A percentile compares a stretch with the other conserved stretches of the same genome.
Conservation (phyloP, 352 stramenopile species). For the Thalassiosira livingstoniorum region DNA sequence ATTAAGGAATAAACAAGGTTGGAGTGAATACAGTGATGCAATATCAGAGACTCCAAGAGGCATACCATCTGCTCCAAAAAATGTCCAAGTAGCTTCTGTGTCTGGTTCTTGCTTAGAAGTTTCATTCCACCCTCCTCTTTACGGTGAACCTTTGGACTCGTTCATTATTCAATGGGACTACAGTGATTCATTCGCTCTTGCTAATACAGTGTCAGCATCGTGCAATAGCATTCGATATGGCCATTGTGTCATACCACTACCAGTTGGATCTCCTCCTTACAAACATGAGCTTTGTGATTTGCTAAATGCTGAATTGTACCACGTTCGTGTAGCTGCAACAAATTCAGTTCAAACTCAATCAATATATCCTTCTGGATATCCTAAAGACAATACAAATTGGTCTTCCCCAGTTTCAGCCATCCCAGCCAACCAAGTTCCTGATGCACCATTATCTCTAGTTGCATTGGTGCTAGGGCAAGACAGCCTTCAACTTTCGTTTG, state of each 20-base stretch:
- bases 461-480: slow-evolving; percentile 51
- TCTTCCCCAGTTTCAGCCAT: slow-evolving; percentile 85
- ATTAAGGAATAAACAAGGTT: slow-evolving; percentile 87
- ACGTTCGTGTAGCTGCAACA: slow-evolving; percentile 90
- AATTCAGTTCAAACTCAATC: slow-evolving; percentile 91
- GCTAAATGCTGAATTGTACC: slow-evolving; percentile 87
- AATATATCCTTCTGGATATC: slow-evolving; percentile 87
- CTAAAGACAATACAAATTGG: slow-evolving; percentile 93
- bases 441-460: slow-evolving; percentile 81
- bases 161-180: slow-evolving; percentile 65
- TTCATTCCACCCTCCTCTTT: slow-evolving; percentile 88
- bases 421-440: slow-evolving; percentile 88
- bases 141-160: slow-evolving; percentile 57
- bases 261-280: slow-evolving; percentile 17
- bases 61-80: slow-evolving; percentile 90
- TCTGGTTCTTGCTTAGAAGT: slow-evolving; percentile 90
- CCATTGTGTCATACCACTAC: slow-evolving; percentile 45
- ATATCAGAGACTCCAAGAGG: slow-evolving; percentile 84
- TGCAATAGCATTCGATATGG: slow-evolving; percentile 55
- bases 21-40: slow-evolving; percentile 70
- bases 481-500: slow-evolving; percentile 60
- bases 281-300: slow-evolving; percentile 74
- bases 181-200: slow-evolving; percentile 35
- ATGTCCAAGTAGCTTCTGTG: slow-evolving; percentile 89
- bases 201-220: slow-evolving; percentile 41